A percentile compares a stretch with the other conserved stretches of the same genome.
These are phyloP conservation scores for Orychophragmus violaceus DNA, from an alignment of 345 rosid species.

Conservation along the genomic window DNA sequence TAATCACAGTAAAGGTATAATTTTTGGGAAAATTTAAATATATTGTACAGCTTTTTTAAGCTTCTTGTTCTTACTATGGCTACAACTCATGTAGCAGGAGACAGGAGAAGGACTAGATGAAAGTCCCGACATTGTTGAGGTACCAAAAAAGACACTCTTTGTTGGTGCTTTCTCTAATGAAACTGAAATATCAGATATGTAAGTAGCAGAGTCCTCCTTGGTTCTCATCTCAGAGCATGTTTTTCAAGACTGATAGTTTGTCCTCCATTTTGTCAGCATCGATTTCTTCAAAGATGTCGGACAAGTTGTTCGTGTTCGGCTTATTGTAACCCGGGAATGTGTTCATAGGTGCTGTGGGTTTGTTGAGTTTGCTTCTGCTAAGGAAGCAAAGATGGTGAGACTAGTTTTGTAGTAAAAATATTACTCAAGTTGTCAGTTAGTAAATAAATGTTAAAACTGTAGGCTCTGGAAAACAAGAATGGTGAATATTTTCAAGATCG, in stretches of 20 bases:
- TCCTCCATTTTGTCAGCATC: not conserved
- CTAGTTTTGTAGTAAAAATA: too few relatives aligned
- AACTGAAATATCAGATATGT: not conserved
- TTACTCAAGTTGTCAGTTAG: too few relatives aligned
- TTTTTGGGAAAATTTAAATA: too few relatives aligned
- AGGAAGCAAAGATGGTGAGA: not conserved
- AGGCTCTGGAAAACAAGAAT: not conserved
- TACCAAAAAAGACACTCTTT: not conserved
- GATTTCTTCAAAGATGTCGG: constrained; percentile 1
- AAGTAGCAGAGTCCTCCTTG: not conserved
- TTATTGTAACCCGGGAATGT: not conserved
- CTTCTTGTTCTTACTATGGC: not conserved
- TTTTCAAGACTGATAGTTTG: not conserved
- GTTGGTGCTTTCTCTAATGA: not conserved
- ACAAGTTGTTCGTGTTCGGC: not conserved
- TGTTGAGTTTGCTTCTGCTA: not conserved
- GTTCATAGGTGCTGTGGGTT: not conserved
- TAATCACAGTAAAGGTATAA: too few relatives aligned
- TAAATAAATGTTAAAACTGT: too few relatives aligned
- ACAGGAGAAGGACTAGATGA: not conserved
- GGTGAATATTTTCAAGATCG: not conserved
- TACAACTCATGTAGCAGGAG: not conserved
- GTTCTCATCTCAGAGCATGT: too few relatives aligned
- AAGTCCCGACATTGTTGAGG: not conserved
- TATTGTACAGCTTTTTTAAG: too few relatives aligned